These are phyloP conservation scores for Colletotrichum orbiculare DNA, from an alignment of 2,329 filamentous ascomycete genomes.

Conservation along the genomic window DNA sequence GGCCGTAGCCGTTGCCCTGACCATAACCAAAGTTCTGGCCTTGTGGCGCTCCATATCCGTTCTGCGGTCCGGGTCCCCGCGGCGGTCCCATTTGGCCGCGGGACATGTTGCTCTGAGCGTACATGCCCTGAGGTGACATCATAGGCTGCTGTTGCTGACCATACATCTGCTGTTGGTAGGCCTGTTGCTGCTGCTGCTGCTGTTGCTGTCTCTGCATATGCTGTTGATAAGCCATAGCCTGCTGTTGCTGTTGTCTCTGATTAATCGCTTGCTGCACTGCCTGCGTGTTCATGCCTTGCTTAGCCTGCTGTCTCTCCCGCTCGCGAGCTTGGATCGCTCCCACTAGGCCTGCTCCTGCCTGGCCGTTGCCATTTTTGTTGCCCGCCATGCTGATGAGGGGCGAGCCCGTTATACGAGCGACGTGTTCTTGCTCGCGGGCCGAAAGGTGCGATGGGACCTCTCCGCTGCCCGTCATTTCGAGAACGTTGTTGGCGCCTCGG, in stretches of 20 bases:
- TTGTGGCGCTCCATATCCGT: constrained; percentile 14
- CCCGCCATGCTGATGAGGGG: constrained; percentile 75
- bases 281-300: constrained; percentile 74
- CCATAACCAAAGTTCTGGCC: constrained; percentile 26
- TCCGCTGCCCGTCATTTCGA: constrained; percentile 58
- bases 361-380: constrained; percentile 50
- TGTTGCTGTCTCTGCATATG: constrained; percentile 47
- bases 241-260: constrained; percentile 55
- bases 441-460: constrained; percentile 71
- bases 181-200: constrained; percentile 45
- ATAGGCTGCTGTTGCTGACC: constrained; percentile 35
- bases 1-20: constrained; percentile 14
- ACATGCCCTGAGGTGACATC: constrained; percentile 32
- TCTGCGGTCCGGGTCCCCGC: constrained; percentile 21
- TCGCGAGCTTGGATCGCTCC: constrained; percentile 85
- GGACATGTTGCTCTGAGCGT: constrained; percentile 35
- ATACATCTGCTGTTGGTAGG: constrained; percentile 43
- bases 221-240: constrained; percentile 47
- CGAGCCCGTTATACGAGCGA: constrained; percentile 83
- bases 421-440: constrained; percentile 87
- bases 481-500: constrained; percentile 63
- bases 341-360: constrained; percentile 73
- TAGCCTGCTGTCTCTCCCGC: constrained; percentile 78
- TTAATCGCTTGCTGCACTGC: constrained; percentile 79
- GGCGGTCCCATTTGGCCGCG: constrained; percentile 25